Evolutionary conservation across 495 filamentous ascomycete genomes (phyloP).

Genomic region (Neurospora tetrasperma): DNA sequence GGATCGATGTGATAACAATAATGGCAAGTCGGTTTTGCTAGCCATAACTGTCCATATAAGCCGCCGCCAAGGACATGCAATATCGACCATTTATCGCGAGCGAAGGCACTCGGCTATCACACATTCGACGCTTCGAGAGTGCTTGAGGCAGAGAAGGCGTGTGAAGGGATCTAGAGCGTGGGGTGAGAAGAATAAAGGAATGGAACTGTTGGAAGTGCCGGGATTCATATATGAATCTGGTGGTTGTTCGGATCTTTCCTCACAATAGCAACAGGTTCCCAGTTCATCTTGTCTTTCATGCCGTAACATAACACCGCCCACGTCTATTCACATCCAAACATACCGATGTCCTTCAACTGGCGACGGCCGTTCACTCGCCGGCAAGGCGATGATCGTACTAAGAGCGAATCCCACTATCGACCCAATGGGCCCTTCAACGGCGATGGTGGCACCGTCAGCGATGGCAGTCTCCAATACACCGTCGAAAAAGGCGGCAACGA

Average conservation of each 20-base stretch:
- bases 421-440: neutral
- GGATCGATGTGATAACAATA: neutral
- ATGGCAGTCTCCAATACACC: constrained; percentile 40
- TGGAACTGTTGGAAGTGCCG: neutral
- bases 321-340: neutral
- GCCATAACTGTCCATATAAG: neutral
- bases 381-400: neutral
- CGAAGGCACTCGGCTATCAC: neutral
- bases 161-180: neutral
- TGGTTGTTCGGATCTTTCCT: neutral
- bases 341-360: constrained; percentile 16
- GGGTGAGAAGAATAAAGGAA: neutral
- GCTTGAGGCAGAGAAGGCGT: neutral
- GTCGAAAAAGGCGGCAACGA: constrained; percentile 47
- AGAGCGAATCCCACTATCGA: neutral
- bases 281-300: neutral
- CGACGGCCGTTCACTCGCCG: constrained; percentile 13
- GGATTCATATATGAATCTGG: neutral
- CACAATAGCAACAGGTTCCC: neutral
- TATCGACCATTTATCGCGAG: neutral
- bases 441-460: constrained; percentile 16
- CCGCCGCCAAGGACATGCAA: neutral
- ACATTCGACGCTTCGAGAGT: neutral
- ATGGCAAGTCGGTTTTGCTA: too few species aligned
- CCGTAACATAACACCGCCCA: neutral